A percentile compares a stretch with the other conserved stretches of the same genome.
These are phyloP conservation scores for Mycosphaerella sp. DNA, from an alignment of 2,329 filamentous ascomycete species.

Conservation along the genomic window DNA sequence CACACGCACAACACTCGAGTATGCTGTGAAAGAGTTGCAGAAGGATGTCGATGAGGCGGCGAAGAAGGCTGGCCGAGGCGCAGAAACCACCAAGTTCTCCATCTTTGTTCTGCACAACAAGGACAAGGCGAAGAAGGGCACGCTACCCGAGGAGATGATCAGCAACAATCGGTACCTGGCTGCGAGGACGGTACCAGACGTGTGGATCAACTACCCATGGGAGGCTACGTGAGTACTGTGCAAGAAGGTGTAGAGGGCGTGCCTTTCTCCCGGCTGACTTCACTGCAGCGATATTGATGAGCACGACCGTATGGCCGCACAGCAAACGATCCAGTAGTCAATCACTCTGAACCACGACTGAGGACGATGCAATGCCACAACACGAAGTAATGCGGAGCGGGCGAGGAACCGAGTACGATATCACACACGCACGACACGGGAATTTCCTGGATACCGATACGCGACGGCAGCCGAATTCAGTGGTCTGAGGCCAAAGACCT, in stretches of 20 bases:
- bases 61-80: constrained; percentile 58
- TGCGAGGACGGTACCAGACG: constrained; percentile 80
- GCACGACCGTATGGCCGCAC: constrained; percentile 65
- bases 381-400: neutral
- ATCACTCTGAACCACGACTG: neutral
- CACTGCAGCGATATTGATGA: constrained; percentile 70
- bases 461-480: too few species aligned
- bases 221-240: constrained; percentile 59
- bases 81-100: constrained; percentile 76
- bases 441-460: too few species aligned
- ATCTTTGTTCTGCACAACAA: constrained; percentile 99
- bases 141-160: constrained; percentile 71
- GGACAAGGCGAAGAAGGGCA: constrained; percentile 91
- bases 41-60: constrained; percentile 87
- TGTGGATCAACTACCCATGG: constrained; percentile 99
- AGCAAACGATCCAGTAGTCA: constrained; percentile 19
- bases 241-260: neutral
- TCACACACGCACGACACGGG: neutral
- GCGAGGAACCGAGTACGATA: neutral
- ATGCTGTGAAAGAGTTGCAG: constrained; percentile 84
- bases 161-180: constrained; percentile 69
- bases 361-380: neutral
- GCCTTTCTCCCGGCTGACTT: neutral
- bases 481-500: too few species aligned
- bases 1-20: constrained; percentile 88